Conservation (phyloP, 441 rosid genomes). For the Croton laevigatus region DNA sequence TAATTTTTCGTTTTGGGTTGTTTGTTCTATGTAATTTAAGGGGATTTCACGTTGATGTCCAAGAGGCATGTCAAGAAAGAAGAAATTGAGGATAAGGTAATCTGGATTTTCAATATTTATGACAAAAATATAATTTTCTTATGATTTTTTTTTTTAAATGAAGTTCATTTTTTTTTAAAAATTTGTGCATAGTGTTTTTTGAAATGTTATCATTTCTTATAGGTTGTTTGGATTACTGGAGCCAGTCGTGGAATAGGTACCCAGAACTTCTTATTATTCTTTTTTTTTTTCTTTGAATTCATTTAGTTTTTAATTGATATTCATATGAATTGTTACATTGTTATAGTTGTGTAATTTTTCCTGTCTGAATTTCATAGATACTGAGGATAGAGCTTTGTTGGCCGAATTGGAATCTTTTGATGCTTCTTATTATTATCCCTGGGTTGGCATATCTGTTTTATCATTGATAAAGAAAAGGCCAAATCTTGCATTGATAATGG, state of each 20-base stretch:
- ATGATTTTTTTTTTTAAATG: background rate
- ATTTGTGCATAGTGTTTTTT: background rate
- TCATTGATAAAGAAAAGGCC: background rate
- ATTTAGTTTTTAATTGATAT: background rate
- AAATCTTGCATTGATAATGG: background rate
- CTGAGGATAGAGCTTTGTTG: background rate
- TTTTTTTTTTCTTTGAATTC: background rate
- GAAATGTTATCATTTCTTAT: background rate
- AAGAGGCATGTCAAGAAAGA: slow-evolving; percentile 66
- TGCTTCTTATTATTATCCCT: background rate
- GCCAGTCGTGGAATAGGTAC: slow-evolving; percentile 94
- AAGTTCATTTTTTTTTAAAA: background rate
- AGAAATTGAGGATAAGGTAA: slow-evolving; percentile 76
- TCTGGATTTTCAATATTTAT: background rate
- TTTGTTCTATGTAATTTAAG: slow-evolving; percentile 29
- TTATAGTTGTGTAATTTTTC: background rate
- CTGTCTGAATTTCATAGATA: background rate
- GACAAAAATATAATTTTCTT: background rate
- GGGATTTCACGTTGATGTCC: slow-evolving; percentile 67
- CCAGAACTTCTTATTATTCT: background rate
- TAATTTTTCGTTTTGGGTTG: background rate
- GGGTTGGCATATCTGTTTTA: background rate
- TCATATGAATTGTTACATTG: no score
- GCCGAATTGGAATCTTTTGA: background rate
- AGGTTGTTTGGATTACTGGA: slow-evolving; percentile 95